A percentile compares a stretch with the other conserved stretches of the same genome.
phyloP scores from a whole-genome alignment of 2,329 filamentous ascomycete species.

The Ophiognomonia clavigignenti-juglandacearum region DNA sequence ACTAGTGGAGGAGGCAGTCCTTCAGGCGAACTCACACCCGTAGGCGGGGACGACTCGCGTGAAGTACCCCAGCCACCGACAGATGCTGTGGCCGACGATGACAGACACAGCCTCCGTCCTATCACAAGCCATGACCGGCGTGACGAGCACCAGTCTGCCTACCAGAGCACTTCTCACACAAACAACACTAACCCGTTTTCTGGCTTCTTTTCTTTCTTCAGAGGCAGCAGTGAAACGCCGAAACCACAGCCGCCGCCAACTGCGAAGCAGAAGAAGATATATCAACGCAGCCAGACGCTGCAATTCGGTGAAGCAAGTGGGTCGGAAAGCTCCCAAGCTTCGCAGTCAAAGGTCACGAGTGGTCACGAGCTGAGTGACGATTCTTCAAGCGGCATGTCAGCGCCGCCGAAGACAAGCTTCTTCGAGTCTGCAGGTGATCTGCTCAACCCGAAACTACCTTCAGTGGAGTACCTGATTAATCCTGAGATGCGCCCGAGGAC shows the following conservation, averaged over 20 bases:
- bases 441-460: slow-evolving; percentile 82
- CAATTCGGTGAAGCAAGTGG: slow-evolving; percentile 34
- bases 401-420: slow-evolving; percentile 85
- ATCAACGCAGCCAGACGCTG: slow-evolving; percentile 73
- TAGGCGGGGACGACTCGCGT: slow-evolving; percentile 32
- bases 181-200: slow-evolving; percentile 49
- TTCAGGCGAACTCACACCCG: slow-evolving; percentile 30
- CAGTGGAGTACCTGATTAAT: slow-evolving; percentile 76
- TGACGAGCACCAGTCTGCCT: slow-evolving; percentile 16
- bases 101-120: slow-evolving; percentile 51
- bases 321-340: slow-evolving; percentile 25
- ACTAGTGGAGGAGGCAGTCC: slow-evolving; percentile 19
- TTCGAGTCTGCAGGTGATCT: slow-evolving; percentile 94
- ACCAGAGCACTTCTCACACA: slow-evolving; percentile 27
- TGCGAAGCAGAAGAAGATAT: slow-evolving; percentile 62
- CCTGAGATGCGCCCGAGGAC: slow-evolving; percentile 76
- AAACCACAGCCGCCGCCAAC: slow-evolving; percentile 46
- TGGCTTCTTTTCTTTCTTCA: slow-evolving; percentile 69
- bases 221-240: slow-evolving; percentile 46
- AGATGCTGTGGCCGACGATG: slow-evolving; percentile 64
- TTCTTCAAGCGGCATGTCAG: slow-evolving; percentile 42
- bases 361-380: slow-evolving; percentile 45
- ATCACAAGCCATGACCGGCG: slow-evolving; percentile 31
- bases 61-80: slow-evolving; percentile 68
- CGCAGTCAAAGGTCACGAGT: slow-evolving; percentile 40